Conservation (phyloP, 192 early-diverging fungal genomes). For the Phlyctochytrium planicorne region DNA sequence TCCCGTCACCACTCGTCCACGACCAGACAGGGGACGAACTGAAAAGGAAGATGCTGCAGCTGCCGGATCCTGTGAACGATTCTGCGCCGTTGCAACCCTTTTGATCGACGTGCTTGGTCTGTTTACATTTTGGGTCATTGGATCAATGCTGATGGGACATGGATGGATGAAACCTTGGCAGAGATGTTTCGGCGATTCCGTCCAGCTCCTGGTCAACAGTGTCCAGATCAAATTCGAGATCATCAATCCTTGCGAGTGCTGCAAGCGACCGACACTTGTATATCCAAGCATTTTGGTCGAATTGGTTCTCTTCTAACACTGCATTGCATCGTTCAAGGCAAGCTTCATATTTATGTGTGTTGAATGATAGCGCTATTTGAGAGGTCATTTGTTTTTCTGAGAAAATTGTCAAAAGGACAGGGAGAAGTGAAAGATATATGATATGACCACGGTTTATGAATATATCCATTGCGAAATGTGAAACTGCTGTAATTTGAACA, state of each 20-base stretch:
- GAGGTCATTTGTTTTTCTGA: neutral
- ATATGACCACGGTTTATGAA: too few species aligned
- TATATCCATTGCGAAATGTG: too few species aligned
- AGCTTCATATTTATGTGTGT: neutral
- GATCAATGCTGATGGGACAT: too few species aligned
- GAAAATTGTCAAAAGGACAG: too few species aligned
- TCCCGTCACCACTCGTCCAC: neutral
- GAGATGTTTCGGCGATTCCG: neutral
- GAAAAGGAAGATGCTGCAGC: neutral
- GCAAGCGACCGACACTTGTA: constrained; percentile 9
- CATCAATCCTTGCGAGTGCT: neutral
- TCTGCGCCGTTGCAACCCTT: too few species aligned
- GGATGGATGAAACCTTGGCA: neutral
- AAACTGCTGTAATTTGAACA: too few species aligned
- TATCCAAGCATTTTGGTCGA: constrained; percentile 11
- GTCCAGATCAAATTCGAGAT: neutral
- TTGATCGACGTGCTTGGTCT: too few species aligned
- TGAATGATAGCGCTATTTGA: neutral
- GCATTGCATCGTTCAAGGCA: neutral
- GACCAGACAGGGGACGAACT: neutral
- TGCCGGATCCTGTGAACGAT: neutral
- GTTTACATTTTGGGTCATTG: too few species aligned
- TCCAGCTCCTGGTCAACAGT: neutral
- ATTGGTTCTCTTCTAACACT: neutral
- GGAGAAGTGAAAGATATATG: too few species aligned